phyloP scores from a whole-genome alignment of 2,329 filamentous ascomycete genomes.

The Magnaporthiopsis incrustans region DNA sequence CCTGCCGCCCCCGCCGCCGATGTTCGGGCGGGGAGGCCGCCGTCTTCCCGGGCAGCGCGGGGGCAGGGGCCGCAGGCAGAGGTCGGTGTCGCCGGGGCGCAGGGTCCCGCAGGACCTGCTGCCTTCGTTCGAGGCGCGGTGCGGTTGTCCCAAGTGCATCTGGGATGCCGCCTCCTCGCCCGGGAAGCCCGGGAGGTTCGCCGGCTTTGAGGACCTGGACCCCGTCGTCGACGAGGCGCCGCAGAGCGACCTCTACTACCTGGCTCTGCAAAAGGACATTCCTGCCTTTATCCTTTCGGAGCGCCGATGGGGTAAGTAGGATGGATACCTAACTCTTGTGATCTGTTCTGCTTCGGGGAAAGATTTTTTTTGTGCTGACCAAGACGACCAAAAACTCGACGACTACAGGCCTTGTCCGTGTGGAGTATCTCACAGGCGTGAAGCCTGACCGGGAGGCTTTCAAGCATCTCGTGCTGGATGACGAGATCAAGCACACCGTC shows the following conservation, averaged over 20 bases:
- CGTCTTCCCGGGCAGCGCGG: too few relatives aligned
- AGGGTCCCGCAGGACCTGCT: constrained; percentile 26
- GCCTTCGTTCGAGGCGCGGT: constrained; percentile 32
- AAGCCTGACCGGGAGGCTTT: constrained; percentile 38
- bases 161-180: constrained; percentile 5
- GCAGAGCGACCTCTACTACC: constrained; percentile 33
- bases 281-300: constrained; percentile 37
- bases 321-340: background rate
- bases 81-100: background rate
- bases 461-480: constrained; percentile 40
- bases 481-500: constrained; percentile 39
- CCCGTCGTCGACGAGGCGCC: constrained; percentile 28
- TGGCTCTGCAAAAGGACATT: constrained; percentile 34
- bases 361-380: constrained; percentile 15
- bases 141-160: constrained; percentile 31
- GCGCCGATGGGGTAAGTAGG: constrained; percentile 29
- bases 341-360: too few relatives aligned
- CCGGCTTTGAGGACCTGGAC: constrained; percentile 32
- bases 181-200: constrained; percentile 23
- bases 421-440: constrained; percentile 31
- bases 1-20: too few relatives aligned
- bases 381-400: constrained; percentile 25
- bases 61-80: background rate
- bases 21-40: too few relatives aligned
- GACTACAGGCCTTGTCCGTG: constrained; percentile 25